Conservation (phyloP, 2,329 filamentous ascomycete species). For the Cyclaneusma minus region DNA sequence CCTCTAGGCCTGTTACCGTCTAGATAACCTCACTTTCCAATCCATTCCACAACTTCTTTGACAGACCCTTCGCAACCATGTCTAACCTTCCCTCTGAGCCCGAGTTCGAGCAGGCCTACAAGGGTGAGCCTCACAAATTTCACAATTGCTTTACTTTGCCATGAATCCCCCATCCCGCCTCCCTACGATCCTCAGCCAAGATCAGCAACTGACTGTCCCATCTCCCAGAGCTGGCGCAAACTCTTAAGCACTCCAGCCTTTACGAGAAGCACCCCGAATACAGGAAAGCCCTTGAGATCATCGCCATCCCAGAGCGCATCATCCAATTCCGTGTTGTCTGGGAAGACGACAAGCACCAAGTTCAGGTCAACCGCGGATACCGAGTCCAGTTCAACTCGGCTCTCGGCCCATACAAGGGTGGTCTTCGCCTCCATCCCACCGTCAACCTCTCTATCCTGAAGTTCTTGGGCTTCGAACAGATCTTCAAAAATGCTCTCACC, state of each 20-base stretch:
- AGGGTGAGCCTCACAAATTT: conserved; percentile 41
- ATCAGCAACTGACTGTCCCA: background rate
- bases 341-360: conserved; percentile 82
- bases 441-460: conserved; percentile 76
- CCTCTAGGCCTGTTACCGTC: too few relatives aligned
- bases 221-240: conserved; percentile 70
- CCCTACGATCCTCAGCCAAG: conserved; percentile 1
- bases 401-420: conserved; percentile 95
- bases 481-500: conserved; percentile 98
- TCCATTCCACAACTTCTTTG: background rate
- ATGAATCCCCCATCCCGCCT: conserved; percentile 1
- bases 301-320: conserved; percentile 82
- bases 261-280: conserved; percentile 93
- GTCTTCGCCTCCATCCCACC: conserved; percentile 83
- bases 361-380: conserved; percentile 89
- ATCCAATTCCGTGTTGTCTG: conserved; percentile 96
- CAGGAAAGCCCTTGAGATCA: conserved; percentile 75
- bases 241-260: conserved; percentile 83
- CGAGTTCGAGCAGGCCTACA: conserved; percentile 98
- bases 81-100: conserved; percentile 78
- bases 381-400: conserved; percentile 98
- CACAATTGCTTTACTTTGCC: conserved; percentile 2
- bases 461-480: conserved; percentile 98
- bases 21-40: too few relatives aligned
- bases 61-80: too few relatives aligned